Percentiles rank a stretch among this genome's conserved stretches.
Conservation (phyloP, 2,329 filamentous ascomycete genomes). For the Sodiomyces alkalinus region DNA sequence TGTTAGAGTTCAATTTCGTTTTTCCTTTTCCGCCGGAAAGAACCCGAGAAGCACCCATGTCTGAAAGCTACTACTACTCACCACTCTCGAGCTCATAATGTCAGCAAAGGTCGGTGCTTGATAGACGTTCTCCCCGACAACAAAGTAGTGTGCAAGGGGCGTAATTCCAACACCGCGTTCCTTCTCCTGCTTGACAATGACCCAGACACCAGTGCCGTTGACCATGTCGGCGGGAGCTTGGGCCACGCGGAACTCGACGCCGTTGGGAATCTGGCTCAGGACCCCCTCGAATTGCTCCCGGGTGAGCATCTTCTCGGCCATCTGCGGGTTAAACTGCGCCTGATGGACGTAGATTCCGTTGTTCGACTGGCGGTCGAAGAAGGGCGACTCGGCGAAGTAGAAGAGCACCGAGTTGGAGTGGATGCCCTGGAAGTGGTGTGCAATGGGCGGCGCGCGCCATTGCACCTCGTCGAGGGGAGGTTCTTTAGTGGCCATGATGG, state of each 20-base stretch:
- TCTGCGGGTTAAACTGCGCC: constrained; percentile 43
- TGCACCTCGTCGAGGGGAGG: constrained; percentile 51
- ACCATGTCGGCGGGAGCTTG: constrained; percentile 49
- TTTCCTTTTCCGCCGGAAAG: no score
- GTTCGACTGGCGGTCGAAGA: constrained; percentile 53
- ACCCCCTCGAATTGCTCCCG: constrained; percentile 49
- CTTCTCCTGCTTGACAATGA: constrained; percentile 53
- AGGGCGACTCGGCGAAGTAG: constrained; percentile 54
- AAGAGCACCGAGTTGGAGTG: constrained; percentile 51
- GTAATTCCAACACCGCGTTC: constrained; percentile 39
- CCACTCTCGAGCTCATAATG: constrained; percentile 42
- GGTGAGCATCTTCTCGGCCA: constrained; percentile 41
- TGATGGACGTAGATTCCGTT: constrained; percentile 49
- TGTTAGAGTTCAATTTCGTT: not conserved
- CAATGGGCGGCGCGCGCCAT: constrained; percentile 40
- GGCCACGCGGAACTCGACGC: constrained; percentile 51
- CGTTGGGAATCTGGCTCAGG: constrained; percentile 43
- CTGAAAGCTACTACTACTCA: no score
- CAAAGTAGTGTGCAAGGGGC: constrained; percentile 46
- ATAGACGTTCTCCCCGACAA: constrained; percentile 51
- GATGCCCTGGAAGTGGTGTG: constrained; percentile 38
- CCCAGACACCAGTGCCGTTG: constrained; percentile 53
- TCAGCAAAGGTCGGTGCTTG: constrained; percentile 48
- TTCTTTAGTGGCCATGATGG: constrained; percentile 28
- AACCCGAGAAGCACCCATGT: no score